Base-by-base conservation (phyloP, 2,329 filamentous ascomycete species). In the Neofusicoccum parvum region DNA sequence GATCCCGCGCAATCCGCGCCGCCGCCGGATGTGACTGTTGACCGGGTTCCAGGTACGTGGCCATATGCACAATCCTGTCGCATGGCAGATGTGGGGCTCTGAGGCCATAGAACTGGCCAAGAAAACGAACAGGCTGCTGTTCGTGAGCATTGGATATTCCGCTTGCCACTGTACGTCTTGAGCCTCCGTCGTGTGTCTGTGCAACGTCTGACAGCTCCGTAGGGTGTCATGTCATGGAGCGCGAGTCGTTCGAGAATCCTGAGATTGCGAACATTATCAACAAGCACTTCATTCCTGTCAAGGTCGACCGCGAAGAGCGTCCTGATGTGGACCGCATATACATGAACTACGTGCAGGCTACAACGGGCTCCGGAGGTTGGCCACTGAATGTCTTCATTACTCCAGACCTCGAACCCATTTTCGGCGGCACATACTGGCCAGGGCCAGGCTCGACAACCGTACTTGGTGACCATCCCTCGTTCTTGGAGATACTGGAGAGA, bases 321-420 rank as follows among this genome's bases (percentile, higher is more conserved):
- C 94, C 94, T 9, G 94, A 98, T 74, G 88, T 98, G 69, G 95
- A 99, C 74, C 89, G 91, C 68, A 94, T 98, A 69, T 98, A 98
- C 78, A 97, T 97, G 92, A 97, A 97, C 80, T 99, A 97, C 77
- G 90, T 97, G 46, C 93, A 97, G 76, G 94, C 94, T 1, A 94
- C 95, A 11, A 96, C 91, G 66, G 93, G 91, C 20, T 90, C 87
- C 1, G 94, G 93, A 10, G 95, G 95, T 45, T 98, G 95, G 94
- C 95, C 95, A 0, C 81, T 98, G 67, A 98, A 97, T 74, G 89
- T 97, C n/a, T 98, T 99, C 75, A 85, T 98, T 36, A 99, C 95
- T 0, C 93, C 95, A 0, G 90, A 96, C 70, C 85, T 98, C 32
- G 90, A 97, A 73, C 95, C 95, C 0, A 91, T 99, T 10, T 98